Percentiles rank a stretch among this genome's conserved stretches.
phyloP scores from a whole-genome alignment of 768 basidiomycete species.

The Agrocybe pediades region DNA sequence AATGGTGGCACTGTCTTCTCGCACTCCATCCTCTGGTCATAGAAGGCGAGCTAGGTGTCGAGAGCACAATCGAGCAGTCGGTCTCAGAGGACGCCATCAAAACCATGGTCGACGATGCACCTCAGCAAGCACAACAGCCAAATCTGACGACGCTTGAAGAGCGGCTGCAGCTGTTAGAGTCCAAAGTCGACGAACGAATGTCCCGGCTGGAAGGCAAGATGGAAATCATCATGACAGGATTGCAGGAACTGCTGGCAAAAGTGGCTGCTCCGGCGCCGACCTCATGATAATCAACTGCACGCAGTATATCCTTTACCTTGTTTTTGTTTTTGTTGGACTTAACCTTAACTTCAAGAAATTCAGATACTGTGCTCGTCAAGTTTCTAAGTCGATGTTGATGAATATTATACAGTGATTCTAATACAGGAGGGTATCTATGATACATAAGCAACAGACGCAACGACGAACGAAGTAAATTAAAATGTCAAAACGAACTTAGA shows the following conservation, averaged over 20 bases:
- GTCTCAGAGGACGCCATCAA: background rate
- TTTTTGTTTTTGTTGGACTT: too few species aligned
- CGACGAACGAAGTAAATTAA: background rate
- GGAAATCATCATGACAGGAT: background rate
- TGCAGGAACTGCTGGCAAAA: background rate
- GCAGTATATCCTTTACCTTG: too few species aligned
- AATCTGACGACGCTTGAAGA: background rate
- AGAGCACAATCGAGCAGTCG: background rate
- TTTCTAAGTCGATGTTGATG: too few species aligned
- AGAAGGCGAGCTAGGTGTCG: background rate
- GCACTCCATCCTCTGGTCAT: background rate
- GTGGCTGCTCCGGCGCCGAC: background rate
- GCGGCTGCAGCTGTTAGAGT: background rate
- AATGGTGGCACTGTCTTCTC: conserved; percentile 5
- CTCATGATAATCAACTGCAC: too few species aligned
- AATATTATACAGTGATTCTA: conserved; percentile 1
- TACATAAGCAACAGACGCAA: background rate
- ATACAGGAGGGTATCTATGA: conserved; percentile 8
- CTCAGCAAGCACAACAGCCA: background rate
- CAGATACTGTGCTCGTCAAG: too few species aligned
- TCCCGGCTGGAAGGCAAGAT: conserved; percentile 1
- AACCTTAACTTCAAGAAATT: too few species aligned
- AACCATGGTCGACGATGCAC: background rate
- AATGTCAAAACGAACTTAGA: background rate
- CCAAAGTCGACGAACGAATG: background rate